phyloP scores from a whole-genome alignment of 2,329 filamentous ascomycete genomes.

The Chrysoporthe puriensis region DNA sequence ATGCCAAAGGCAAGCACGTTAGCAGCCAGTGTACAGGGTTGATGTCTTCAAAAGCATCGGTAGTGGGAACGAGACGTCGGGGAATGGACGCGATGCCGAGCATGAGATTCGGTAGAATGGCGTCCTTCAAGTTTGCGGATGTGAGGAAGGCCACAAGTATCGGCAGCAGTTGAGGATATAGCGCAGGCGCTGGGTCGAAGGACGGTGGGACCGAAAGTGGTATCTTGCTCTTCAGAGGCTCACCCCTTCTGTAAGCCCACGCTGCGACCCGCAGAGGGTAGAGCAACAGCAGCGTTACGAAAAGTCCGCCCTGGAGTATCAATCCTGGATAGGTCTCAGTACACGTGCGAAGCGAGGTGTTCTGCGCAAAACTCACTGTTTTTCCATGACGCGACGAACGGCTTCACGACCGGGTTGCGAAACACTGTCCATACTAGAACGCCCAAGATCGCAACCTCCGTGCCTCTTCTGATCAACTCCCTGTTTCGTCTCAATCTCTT shows the following conservation, averaged over 20 bases:
- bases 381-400: slow-evolving; percentile 50
- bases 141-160: slow-evolving; percentile 77
- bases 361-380: slow-evolving; percentile 46
- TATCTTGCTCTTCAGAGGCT: slow-evolving; percentile 32
- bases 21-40: slow-evolving; percentile 79
- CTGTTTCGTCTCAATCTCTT: slow-evolving; percentile 50
- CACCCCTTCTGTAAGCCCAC: slow-evolving; percentile 50
- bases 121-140: slow-evolving; percentile 60
- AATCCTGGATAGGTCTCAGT: slow-evolving; percentile 47
- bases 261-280: slow-evolving; percentile 65
- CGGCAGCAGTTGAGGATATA: slow-evolving; percentile 81
- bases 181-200: slow-evolving; percentile 91
- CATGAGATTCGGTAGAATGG: slow-evolving; percentile 79
- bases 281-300: slow-evolving; percentile 46
- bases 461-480: slow-evolving; percentile 55
- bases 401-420: slow-evolving; percentile 50
- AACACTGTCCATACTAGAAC: slow-evolving; percentile 53
- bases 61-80: slow-evolving; percentile 69
- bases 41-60: slow-evolving; percentile 58
- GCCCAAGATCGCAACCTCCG: slow-evolving; percentile 56
- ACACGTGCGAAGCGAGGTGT: neutral
- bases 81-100: slow-evolving; percentile 80
- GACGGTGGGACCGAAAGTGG: slow-evolving; percentile 65
- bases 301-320: slow-evolving; percentile 40
- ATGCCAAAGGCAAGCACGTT: slow-evolving; percentile 69